Conservation (phyloP, 106 monocot genomes). For the Posidonia australis region DNA sequence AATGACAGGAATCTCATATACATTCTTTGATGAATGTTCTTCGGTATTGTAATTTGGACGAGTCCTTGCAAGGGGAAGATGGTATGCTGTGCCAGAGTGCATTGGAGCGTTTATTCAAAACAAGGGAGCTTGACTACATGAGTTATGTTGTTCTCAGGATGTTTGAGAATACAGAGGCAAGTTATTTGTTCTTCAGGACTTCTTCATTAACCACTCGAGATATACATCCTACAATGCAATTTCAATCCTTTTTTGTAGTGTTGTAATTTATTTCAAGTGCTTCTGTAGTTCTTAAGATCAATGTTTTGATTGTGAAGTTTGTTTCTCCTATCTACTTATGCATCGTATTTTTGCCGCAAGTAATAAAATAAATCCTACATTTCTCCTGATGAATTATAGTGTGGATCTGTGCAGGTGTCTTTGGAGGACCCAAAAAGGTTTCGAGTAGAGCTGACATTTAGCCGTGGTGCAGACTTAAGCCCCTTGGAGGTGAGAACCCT, state of each 20-base stretch:
- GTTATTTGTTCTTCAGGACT: not conserved
- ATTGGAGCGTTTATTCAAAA: conserved; percentile 62
- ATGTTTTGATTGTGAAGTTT: too few species aligned
- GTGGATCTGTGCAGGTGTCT: conserved; percentile 37
- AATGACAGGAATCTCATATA: conserved; percentile 90
- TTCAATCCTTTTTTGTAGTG: too few species aligned
- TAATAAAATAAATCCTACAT: not conserved
- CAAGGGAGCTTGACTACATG: conserved; percentile 98
- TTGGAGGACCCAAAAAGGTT: conserved; percentile 87
- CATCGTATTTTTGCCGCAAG: too few species aligned
- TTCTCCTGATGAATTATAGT: not conserved
- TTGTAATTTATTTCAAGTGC: too few species aligned
- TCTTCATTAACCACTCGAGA: too few species aligned
- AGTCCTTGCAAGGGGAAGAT: conserved; percentile 78
- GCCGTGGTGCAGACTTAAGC: conserved; percentile 88
- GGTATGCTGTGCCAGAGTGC: conserved; percentile 64
- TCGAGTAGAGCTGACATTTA: conserved; percentile 91
- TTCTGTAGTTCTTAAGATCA: too few species aligned
- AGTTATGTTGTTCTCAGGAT: conserved; percentile 90
- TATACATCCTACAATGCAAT: too few species aligned
- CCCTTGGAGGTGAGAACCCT: conserved; percentile 57
- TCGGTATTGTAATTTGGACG: conserved; percentile 90
- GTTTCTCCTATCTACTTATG: too few species aligned
- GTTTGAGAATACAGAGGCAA: conserved; percentile 98
- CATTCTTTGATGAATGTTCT: conserved; percentile 97